Percentiles rank a stretch among this genome's conserved stretches.
phyloP scores from a whole-genome alignment of 805 yeast genomes.

The Barnettozyma vustinii region DNA sequence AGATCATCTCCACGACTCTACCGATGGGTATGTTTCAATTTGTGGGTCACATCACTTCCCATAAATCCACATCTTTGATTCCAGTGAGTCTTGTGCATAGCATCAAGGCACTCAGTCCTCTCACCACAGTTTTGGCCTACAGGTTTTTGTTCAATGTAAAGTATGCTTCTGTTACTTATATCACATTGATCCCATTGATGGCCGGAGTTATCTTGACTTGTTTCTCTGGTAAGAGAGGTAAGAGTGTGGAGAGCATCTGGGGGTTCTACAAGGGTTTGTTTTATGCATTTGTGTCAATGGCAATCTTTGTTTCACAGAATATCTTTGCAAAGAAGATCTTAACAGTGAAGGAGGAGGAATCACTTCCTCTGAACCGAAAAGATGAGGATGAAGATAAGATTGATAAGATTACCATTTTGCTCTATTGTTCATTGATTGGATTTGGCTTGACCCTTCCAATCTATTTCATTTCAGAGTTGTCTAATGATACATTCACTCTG shows the following conservation, averaged over 20 bases:
- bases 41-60: slow-evolving; percentile 85
- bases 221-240: slow-evolving; percentile 34
- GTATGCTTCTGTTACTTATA: slow-evolving; percentile 63
- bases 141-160: slow-evolving; percentile 50
- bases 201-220: slow-evolving; percentile 83
- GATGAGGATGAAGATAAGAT: slow-evolving; percentile 35
- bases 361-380: slow-evolving; percentile 16
- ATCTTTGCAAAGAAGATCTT: slow-evolving; percentile 73
- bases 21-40: slow-evolving; percentile 97
- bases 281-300: slow-evolving; percentile 37
- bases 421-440: slow-evolving; percentile 68
- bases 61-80: slow-evolving; percentile 84
- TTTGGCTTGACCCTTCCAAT: slow-evolving; percentile 61
- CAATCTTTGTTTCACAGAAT: slow-evolving; percentile 71
- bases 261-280: slow-evolving; percentile 28
- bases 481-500: slow-evolving; percentile 25
- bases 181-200: slow-evolving; percentile 74
- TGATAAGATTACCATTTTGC: slow-evolving; percentile 66
- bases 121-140: slow-evolving; percentile 80
- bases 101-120: slow-evolving; percentile 85
- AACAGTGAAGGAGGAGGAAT: slow-evolving; percentile 37
- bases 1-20: slow-evolving; percentile 58
- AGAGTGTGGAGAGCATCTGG: slow-evolving; percentile 9
- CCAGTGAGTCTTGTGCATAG: slow-evolving; percentile 97
- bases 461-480: slow-evolving; percentile 52